A percentile compares a stretch with the other conserved stretches of the same genome.
Conservation (phyloP, 495 filamentous ascomycete genomes). For the Xylaria sp. region DNA sequence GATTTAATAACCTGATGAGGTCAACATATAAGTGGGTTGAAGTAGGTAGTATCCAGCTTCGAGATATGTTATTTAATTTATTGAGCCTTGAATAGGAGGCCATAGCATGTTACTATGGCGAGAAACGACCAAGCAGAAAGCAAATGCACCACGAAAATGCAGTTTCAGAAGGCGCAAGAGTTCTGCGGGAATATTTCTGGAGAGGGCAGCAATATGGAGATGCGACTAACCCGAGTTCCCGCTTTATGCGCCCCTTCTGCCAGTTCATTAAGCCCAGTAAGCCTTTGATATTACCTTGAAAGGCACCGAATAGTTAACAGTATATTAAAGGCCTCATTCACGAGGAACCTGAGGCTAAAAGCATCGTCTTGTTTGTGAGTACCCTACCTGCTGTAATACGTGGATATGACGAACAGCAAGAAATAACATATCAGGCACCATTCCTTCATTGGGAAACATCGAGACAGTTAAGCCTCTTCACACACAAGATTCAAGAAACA, state of each 20-base stretch:
- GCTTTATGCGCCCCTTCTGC: constrained; percentile 44
- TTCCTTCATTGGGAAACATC: constrained; percentile 48
- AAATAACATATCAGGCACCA: constrained; percentile 33
- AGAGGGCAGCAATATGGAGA: constrained; percentile 40
- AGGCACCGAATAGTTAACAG: not conserved
- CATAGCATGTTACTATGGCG: constrained; percentile 41
- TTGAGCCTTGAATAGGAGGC: constrained; percentile 29
- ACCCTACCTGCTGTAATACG: not conserved
- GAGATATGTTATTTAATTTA: not conserved
- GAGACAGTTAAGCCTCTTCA: constrained; percentile 31
- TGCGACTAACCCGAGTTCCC: constrained; percentile 34
- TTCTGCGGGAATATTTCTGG: constrained; percentile 43
- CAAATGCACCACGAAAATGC: constrained; percentile 20
- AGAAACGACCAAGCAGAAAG: constrained; percentile 33
- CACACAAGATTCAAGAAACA: constrained; percentile 32
- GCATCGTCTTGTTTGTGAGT: constrained; percentile 37
- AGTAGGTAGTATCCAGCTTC: not conserved
- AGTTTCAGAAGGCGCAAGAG: constrained; percentile 33
- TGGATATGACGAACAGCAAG: not conserved
- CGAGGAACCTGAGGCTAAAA: constrained; percentile 23
- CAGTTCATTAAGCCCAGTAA: constrained; percentile 24
- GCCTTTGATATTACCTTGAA: not conserved
- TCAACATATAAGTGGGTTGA: constrained; percentile 9
- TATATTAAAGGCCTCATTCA: not conserved
- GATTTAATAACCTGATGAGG: not conserved